Base-by-base conservation (phyloP, 169 alveolate species). In the Theileria orientalis region DNA sequence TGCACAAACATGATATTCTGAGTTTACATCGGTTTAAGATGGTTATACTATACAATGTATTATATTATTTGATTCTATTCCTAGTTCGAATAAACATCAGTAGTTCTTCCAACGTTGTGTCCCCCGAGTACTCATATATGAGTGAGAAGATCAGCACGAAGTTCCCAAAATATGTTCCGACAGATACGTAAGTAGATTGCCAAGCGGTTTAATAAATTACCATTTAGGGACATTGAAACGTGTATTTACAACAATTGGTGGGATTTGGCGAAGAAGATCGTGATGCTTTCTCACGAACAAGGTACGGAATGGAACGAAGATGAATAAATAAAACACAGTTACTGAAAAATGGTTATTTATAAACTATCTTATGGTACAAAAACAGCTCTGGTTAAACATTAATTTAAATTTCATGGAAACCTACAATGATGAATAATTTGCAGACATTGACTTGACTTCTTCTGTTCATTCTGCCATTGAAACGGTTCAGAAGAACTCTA, bases 241-340 rank as follows among this genome's bases (percentile, higher is more conserved):
- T 79, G 87, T 59, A 79, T 79, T 42, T 37, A 47, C 37, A 79
- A 79, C 37, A 75, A 75, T 1, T 79, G 87, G 87, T 79, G 87
- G 87, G 87, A 79, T 44, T 29, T 79, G 44, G 87, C 87, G 3
- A 69, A 54, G 60, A 44, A 56, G 19, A 79, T 79, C 32, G 87
- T 79, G 16, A 25, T 66, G 33, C 46, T 64, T 11, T 79, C 87
- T 14, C 87, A 73, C 44, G 78, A 79, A 40, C 76, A 73, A 66
- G 83, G 87, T 79, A 37, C 40, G 69, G n/a, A n/a, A n/a, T n/a
- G n/a, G n/a, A n/a, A n/a, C n/a, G n/a, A n/a, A n/a, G n/a, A n/a
- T 44, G 13, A 14, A 44, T 44, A 16, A 3, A 3, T 7, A 3
- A 3, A 40, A 8, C 0, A 13, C 5, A 7, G 6, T 11, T 3